A percentile compares a stretch with the other conserved stretches of the same genome.
phyloP scores from a whole-genome alignment of 75 land plant genomes.

The Cupressus sempervirens region DNA sequence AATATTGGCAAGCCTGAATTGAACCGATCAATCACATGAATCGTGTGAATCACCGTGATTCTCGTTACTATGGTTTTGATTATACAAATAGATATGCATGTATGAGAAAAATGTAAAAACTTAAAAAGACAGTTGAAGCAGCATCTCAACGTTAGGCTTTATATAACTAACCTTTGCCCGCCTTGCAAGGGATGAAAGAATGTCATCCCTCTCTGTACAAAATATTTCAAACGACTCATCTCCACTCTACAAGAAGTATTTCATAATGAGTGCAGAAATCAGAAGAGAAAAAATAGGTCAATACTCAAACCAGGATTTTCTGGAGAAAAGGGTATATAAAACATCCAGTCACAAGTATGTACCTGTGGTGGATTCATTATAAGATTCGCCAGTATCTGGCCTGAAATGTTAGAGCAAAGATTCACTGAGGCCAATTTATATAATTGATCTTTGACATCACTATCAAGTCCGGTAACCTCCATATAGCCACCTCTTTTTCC shows the following conservation, averaged over 20 bases:
- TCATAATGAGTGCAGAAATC: background rate
- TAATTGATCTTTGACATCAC: slow-evolving; percentile 81
- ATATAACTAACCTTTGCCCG: slow-evolving; percentile 75
- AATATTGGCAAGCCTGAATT: too few species aligned
- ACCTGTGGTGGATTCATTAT: slow-evolving; percentile 99
- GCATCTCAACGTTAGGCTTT: background rate
- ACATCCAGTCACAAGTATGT: background rate
- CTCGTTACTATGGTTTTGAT: too few species aligned
- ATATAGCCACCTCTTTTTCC: slow-evolving; percentile 99
- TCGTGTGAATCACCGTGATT: too few species aligned
- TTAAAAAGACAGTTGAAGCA: background rate
- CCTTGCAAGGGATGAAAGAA: slow-evolving; percentile 84
- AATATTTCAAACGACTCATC: slow-evolving; percentile 84
- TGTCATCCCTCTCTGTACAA: slow-evolving; percentile 72
- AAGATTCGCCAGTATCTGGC: slow-evolving; percentile 96
- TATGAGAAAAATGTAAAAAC: background rate
- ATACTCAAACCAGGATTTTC: background rate
- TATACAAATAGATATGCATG: background rate
- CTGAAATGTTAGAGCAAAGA: slow-evolving; percentile 92
- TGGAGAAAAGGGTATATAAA: background rate
- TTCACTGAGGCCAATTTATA: slow-evolving; percentile 97
- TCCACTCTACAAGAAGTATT: slow-evolving; percentile 54
- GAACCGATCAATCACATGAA: too few species aligned
- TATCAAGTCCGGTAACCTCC: slow-evolving; percentile 88
- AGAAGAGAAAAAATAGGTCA: background rate